Base-by-base conservation (phyloP, 2,329 filamentous ascomycete species). In the Fonsecaea monophora region DNA sequence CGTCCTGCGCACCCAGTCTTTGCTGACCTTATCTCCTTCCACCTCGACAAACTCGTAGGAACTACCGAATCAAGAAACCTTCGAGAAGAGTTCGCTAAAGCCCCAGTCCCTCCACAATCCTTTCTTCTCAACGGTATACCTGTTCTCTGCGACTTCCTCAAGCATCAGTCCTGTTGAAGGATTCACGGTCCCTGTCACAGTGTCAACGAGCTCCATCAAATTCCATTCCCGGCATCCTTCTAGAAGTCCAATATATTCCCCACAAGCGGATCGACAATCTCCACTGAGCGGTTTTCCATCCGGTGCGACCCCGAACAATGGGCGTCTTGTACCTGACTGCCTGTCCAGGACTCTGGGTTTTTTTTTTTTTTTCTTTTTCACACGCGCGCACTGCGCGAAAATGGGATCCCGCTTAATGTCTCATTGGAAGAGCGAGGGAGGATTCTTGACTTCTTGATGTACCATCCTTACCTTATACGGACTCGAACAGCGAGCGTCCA, bases 261-360 rank as follows among this genome's bases (percentile, higher is more conserved):
- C 15, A 18, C 45, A 25, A 25, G 21, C 18, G 9, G 45, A 25
- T 50, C 45, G 45, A 50, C 18, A 12, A 10, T n/a, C 45, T 50
- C 45, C 45, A 50, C 45, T 50, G 45, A 50, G 45, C 45, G 18
- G 18, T 50, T 50, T 50, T 50, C 21, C 45, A 50, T 50, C 45
- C n/a, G 45, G 45, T 50, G 13, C 45, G 45, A 50, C 45, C 18
- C 15, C 25, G 25, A 25, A 25, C 18, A 50, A 50, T 25, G n/a
- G 18, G 12, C 45, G 45, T 18, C 45, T 25, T 25, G 45, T 50
- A 50, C 45, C 25, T 25, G 25, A 25, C 8, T 50, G 8, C 45
- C 45, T 25, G 18, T 18, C n/a, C 21, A n/a, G 15, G 25, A 25
- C 25, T 25, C 25, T 25, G 25, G 25, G 25, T 2, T 25, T 25